Percentiles rank a stretch among this genome's conserved stretches.
These are phyloP conservation scores for Ogataea hybrid DNA, from an alignment of 1,139 yeast genomes.

Conservation along the genomic window DNA sequence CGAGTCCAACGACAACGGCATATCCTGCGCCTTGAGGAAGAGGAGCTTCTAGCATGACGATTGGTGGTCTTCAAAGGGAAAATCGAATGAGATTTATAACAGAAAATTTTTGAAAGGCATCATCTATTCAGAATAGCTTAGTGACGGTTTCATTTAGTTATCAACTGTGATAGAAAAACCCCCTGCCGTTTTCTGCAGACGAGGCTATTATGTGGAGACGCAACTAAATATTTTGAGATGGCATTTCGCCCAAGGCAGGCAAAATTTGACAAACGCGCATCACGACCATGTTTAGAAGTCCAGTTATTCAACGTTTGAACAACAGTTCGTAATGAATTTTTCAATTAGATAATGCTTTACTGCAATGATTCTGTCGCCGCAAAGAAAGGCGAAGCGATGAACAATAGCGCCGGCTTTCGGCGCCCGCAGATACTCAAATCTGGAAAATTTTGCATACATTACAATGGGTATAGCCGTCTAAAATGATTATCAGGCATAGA, in stretches of 20 bases:
- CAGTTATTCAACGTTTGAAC: neutral
- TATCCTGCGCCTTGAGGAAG: slow-evolving; percentile 85
- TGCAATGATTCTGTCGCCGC: neutral
- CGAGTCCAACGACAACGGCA: slow-evolving; percentile 86
- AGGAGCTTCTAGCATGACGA: slow-evolving; percentile 28
- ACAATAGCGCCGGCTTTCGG: neutral
- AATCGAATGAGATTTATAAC: neutral
- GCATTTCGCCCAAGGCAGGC: neutral
- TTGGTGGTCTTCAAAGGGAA: neutral
- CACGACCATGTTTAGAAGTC: neutral
- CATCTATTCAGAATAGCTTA: neutral
- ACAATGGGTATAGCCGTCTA: neutral
- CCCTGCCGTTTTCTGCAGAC: neutral
- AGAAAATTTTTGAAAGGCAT: neutral
- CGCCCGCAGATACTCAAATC: neutral
- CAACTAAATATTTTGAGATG: neutral
- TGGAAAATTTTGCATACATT: too few relatives aligned
- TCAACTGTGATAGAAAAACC: neutral
- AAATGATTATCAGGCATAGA: neutral
- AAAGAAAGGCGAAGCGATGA: neutral
- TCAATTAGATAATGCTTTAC: neutral
- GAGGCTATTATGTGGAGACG: neutral
- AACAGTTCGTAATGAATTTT: neutral
- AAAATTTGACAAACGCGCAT: neutral
- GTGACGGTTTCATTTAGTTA: neutral